Evolutionary conservation across 2,329 filamentous ascomycete genomes (phyloP), one percentile per base, ranked within the genome.

Genomic region (Claviceps paspali): DNA sequence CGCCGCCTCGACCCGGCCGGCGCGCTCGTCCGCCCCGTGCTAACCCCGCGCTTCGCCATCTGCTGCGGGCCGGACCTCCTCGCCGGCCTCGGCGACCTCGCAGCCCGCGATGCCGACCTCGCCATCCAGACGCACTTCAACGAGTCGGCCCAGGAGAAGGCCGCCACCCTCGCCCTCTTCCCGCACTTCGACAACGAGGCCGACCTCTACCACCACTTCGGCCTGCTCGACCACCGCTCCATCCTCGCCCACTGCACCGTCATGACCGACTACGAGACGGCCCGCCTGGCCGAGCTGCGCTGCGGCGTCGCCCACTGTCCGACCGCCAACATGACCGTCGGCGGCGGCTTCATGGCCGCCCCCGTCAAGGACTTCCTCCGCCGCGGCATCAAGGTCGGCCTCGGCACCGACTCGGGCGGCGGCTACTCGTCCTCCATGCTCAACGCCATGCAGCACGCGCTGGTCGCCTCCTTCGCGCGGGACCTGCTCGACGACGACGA

Each of bases 211-310:
- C 55, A 61, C 8, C 51, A 61, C 43, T 76, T 66, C 41, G 64
- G 64, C 0, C 54, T 82, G 4, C 58, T 82, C 5, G 67, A 57
- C 1, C 42, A 55, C 3, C 63, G 69, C 7, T 67, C 70, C 0
- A 77, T 82, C 39, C 64, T 82, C 1, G 78, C 77, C 0, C 78
- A 82, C 49, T 79, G 76, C 54, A 79, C 73, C 39, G 66, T 72
- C 48, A 68, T 79, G 55, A 64, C 59, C 5, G 64, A 71, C 3
- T 60, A 68, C 22, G 77, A 82, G 50, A 64, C 70, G 33, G 43
- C 52, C 1, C 56, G 59, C 5, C 45, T 80, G 2, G 45, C 52
- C 11, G 50, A 57, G 7, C 55, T 72, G 7, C 53, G 54, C 0
- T 78, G 73, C 43, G 74, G 75, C 14, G 61, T 80, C 1, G 72